These are phyloP conservation scores for Gossypium rotundifolium DNA, from an alignment of 345 rosid species.

Conservation along the genomic window DNA sequence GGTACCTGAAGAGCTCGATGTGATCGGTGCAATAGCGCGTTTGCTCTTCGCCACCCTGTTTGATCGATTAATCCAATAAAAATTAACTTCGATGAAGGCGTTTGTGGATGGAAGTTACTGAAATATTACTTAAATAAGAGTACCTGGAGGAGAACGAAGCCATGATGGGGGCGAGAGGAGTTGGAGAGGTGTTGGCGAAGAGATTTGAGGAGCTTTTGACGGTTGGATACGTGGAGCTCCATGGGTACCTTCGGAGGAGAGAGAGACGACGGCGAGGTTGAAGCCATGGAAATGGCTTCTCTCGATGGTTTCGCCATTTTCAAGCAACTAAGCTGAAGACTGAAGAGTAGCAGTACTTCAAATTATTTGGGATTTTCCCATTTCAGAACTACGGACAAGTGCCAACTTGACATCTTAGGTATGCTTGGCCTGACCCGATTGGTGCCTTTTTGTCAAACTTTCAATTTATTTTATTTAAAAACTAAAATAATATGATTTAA, in stretches of 20 bases:
- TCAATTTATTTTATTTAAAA: too few species aligned
- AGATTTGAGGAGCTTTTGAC: slow-evolving; percentile 56
- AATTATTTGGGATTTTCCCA: background rate
- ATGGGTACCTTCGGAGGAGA: slow-evolving; percentile 54
- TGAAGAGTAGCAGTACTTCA: background rate
- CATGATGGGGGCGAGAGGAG: slow-evolving; percentile 46
- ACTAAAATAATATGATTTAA: too few species aligned
- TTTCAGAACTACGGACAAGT: too few species aligned
- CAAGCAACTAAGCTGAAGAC: background rate
- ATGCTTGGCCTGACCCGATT: too few species aligned
- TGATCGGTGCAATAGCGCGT: slow-evolving; percentile 89
- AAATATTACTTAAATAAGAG: background rate
- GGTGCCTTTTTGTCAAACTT: too few species aligned
- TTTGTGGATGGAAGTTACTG: background rate
- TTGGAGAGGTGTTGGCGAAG: slow-evolving; percentile 44
- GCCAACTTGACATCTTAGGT: too few species aligned
- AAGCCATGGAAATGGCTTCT: slow-evolving; percentile 37
- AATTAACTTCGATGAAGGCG: background rate
- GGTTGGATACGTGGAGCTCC: slow-evolving; percentile 69
- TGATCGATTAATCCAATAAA: background rate
- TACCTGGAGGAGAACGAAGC: slow-evolving; percentile 81
- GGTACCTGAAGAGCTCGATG: slow-evolving; percentile 75
- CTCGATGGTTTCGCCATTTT: background rate
- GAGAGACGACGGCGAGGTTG: slow-evolving; percentile 40
- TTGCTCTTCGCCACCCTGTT: slow-evolving; percentile 84